These are phyloP conservation scores for Oryza officinalis DNA, from an alignment of 176 grass and related monocot species.

Conservation along the genomic window DNA sequence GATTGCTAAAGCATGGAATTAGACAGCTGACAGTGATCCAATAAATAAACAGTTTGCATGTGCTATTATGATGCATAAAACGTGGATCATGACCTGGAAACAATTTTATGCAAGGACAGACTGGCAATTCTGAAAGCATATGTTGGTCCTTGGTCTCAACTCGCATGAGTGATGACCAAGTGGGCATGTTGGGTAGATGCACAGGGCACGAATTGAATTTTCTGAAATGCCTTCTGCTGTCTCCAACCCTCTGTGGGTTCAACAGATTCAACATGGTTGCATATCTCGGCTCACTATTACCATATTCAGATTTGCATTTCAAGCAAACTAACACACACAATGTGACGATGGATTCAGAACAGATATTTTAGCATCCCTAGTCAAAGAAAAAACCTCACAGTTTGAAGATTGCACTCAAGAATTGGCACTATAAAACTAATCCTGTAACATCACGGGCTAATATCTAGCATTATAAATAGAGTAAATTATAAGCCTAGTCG, in stretches of 20 bases:
- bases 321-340: neutral
- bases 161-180: neutral
- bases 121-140: slow-evolving; percentile 8
- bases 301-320: slow-evolving; percentile 10
- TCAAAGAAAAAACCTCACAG: slow-evolving; percentile 18
- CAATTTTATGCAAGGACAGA: neutral
- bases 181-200: slow-evolving; percentile 24
- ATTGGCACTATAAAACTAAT: slow-evolving; percentile 15
- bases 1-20: neutral
- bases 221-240: neutral
- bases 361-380: slow-evolving; percentile 19
- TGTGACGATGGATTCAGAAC: neutral
- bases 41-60: slow-evolving; percentile 18
- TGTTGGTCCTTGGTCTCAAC: neutral
- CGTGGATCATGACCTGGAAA: slow-evolving; percentile 7
- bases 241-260: neutral
- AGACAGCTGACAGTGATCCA: neutral
- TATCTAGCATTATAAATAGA: slow-evolving; percentile 29
- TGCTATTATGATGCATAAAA: neutral
- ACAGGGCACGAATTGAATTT: slow-evolving; percentile 20
- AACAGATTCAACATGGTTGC: slow-evolving; percentile 16
- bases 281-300: neutral
- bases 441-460: neutral
- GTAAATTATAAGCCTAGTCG: neutral
- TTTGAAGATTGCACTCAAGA: slow-evolving; percentile 28